Evolutionary conservation across 352 stramenopile species (phyloP).

Genomic region (Phytophthora fragariaefolia): DNA sequence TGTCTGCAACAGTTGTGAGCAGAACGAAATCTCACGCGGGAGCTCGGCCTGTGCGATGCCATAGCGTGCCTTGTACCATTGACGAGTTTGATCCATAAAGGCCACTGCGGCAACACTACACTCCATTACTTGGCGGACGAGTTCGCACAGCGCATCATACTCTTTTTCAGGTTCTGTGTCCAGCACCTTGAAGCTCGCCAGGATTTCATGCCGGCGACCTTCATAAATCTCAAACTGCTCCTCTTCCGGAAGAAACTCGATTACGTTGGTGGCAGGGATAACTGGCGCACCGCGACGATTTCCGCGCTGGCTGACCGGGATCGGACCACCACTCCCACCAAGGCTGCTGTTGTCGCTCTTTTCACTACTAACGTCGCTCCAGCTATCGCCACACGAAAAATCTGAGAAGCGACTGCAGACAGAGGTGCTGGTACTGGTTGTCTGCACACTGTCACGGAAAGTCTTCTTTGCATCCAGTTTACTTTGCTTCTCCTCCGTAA

Average conservation of each 20-base stretch:
- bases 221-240: constrained; percentile 62
- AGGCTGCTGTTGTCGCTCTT: constrained; percentile 42
- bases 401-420: constrained; percentile 51
- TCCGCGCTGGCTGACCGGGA: constrained; percentile 17
- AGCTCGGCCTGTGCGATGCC: constrained; percentile 70
- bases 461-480: constrained; percentile 30
- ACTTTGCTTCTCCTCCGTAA: constrained; percentile 15
- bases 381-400: constrained; percentile 45
- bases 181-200: constrained; percentile 52
- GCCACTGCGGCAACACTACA: constrained; percentile 69
- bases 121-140: constrained; percentile 64
- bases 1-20: constrained; percentile 56
- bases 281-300: constrained; percentile 12
- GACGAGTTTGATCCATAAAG: constrained; percentile 62
- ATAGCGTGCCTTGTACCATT: constrained; percentile 83
- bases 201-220: constrained; percentile 44
- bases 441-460: constrained; percentile 43
- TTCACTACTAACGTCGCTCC: constrained; percentile 43
- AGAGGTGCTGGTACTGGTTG: constrained; percentile 41
- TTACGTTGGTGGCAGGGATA: constrained; percentile 36
- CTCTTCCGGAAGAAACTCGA: constrained; percentile 57
- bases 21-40: constrained; percentile 72
- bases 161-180: constrained; percentile 56
- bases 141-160: constrained; percentile 78
- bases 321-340: constrained; percentile 26